Conservation (phyloP, 768 basidiomycete genomes). For the Mycena olivaceomarginata region DNA sequence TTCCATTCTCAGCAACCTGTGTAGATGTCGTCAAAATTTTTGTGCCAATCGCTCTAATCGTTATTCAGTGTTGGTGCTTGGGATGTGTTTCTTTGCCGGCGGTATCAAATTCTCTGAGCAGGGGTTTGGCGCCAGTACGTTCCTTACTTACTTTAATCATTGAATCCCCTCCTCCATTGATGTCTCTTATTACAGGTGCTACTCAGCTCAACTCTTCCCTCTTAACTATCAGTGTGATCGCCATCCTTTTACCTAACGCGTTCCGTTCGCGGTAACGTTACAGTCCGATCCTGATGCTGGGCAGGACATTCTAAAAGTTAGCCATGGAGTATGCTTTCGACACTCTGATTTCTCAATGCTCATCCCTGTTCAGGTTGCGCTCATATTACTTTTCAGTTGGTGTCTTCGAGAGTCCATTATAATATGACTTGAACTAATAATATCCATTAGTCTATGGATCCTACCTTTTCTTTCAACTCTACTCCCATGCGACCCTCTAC, state of each 20-base stretch:
- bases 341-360: background rate
- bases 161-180: background rate
- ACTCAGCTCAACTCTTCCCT: slow-evolving; percentile 86
- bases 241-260: slow-evolving; percentile 85
- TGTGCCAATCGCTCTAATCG: slow-evolving; percentile 27
- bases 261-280: slow-evolving; percentile 74
- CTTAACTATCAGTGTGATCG: slow-evolving; percentile 87
- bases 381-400: slow-evolving; percentile 87
- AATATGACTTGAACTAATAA: slow-evolving; percentile 59
- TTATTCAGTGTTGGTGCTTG: slow-evolving; percentile 81
- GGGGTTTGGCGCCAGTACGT: slow-evolving; percentile 84
- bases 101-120: slow-evolving; percentile 88
- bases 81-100: slow-evolving; percentile 95
- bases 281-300: slow-evolving; percentile 56
- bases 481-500: slow-evolving; percentile 84
- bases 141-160: slow-evolving; percentile 54
- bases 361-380: slow-evolving; percentile 70
- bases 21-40: slow-evolving; percentile 64
- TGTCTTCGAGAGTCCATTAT: background rate
- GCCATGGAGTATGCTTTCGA: slow-evolving; percentile 77
- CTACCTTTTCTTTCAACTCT: slow-evolving; percentile 88
- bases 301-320: slow-evolving; percentile 76
- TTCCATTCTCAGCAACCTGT: slow-evolving; percentile 89
- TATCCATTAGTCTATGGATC: slow-evolving; percentile 78
- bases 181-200: slow-evolving; percentile 59